Base-by-base conservation (phyloP, 352 stramenopile genomes). In the Globisporangium canariense region DNA sequence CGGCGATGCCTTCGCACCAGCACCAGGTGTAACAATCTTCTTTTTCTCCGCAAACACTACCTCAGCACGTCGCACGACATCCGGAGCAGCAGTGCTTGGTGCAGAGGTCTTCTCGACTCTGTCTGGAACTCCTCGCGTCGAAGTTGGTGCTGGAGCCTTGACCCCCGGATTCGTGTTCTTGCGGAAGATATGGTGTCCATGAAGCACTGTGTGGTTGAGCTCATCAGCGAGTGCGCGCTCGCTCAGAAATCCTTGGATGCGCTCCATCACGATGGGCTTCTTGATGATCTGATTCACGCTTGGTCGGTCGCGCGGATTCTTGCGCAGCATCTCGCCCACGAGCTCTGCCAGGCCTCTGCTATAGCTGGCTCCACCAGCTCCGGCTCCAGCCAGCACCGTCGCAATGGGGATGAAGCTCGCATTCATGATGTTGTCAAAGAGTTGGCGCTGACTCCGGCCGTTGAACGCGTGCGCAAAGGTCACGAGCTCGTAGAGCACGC, bases 401-500 rank as follows among this genome's bases (percentile, higher is more conserved):
- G 66, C 30, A 6, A 77, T 64, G 13, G 76, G 62, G 20, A 65
- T 46, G 32, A 65, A 77, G 16, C 25, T 63, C 13, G 62, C 78
- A 9, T 70, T 65, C 10, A 88, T 64, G 43, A 91, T 93, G 58
- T 91, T 90, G 28, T 88, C 76, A 62, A 91, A 91, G 58, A 93
- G 75, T 63, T 93, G 81, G 4, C 82, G 77, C 66, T 93, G 81
- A 63, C 75, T 90, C 13, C 81, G 75, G 13, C 88, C 92, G 22
- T 97, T 81, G 67, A 98, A 98, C 18, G 91, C 86, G 56, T 98
- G 90, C 13, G 70, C 65, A 60, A 98, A 83, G 28, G 92, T 95
- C 2, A 63, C 71, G 72, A 98, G 86, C 74, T 98, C 94, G 72
- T 97, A 98, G 25, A 98, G 64, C 9, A 98, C 81, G 68, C 93